Evolutionary conservation across 352 stramenopile species (phyloP).

Genomic region (Phytophthora nicotianae): DNA sequence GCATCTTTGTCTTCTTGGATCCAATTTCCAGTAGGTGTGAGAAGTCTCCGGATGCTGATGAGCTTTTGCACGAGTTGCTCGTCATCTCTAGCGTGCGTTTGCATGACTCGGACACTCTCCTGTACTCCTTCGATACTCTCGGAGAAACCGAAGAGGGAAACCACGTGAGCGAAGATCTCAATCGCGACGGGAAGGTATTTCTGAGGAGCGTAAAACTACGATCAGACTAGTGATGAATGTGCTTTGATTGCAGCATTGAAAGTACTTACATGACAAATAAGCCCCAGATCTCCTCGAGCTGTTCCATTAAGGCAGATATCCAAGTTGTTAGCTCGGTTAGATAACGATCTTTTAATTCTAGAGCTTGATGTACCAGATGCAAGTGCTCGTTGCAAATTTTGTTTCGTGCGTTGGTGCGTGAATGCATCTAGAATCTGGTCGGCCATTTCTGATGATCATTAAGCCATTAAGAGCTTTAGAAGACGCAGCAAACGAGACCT

Average conservation of each 20-base stretch:
- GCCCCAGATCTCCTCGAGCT: constrained; percentile 52
- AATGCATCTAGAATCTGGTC: constrained; percentile 58
- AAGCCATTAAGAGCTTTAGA: neutral
- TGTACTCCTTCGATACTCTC: constrained; percentile 50
- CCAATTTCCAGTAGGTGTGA: constrained; percentile 63
- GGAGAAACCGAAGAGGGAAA: constrained; percentile 54
- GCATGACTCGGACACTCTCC: constrained; percentile 48
- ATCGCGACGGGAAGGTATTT: constrained; percentile 55
- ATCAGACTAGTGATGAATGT: neutral
- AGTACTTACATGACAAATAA: constrained; percentile 46
- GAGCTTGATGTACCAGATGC: constrained; percentile 2
- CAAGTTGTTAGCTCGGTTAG: neutral
- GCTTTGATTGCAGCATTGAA: neutral
- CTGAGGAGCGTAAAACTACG: constrained; percentile 23
- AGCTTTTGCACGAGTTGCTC: constrained; percentile 44
- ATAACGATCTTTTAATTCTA: neutral
- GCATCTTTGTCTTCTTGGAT: constrained; percentile 56
- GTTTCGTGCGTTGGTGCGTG: constrained; percentile 39
- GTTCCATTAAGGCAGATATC: neutral
- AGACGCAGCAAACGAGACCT: neutral
- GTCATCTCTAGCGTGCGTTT: constrained; percentile 49
- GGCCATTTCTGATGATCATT: constrained; percentile 38
- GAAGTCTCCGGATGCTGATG: constrained; percentile 45
- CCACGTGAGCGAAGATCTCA: constrained; percentile 45
- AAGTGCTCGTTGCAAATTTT: constrained; percentile 48